These are phyloP conservation scores for Pachysandra terminalis DNA, from an alignment of 164 flowering plant species.

Conservation along the genomic window DNA sequence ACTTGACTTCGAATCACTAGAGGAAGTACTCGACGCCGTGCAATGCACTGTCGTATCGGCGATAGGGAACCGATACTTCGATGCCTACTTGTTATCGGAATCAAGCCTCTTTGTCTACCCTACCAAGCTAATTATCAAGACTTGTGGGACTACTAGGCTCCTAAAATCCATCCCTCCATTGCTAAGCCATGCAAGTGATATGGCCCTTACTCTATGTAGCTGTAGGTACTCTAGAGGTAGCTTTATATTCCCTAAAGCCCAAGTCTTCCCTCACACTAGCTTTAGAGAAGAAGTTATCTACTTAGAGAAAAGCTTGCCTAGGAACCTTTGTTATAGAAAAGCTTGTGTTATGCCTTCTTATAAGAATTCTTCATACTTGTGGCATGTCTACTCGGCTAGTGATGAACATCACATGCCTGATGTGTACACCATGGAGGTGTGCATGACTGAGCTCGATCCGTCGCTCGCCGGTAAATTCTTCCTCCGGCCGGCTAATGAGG, in stretches of 20 bases:
- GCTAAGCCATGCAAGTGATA: slow-evolving; percentile 36
- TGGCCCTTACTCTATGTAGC: slow-evolving; percentile 41
- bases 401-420: slow-evolving; percentile 16
- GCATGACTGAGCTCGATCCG: slow-evolving; percentile 75
- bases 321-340: slow-evolving; percentile 40
- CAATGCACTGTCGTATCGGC: slow-evolving; percentile 93
- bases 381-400: slow-evolving; percentile 86
- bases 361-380: slow-evolving; percentile 37
- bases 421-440: no score
- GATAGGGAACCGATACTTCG: slow-evolving; percentile 59
- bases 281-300: slow-evolving; percentile 67
- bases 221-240: slow-evolving; percentile 84
- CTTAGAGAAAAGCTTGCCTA: slow-evolving; percentile 52
- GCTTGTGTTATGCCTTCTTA: slow-evolving; percentile 69
- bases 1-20: slow-evolving; percentile 40
- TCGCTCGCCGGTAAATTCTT: slow-evolving; percentile 54
- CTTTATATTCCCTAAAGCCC: slow-evolving; percentile 80
- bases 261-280: no score
- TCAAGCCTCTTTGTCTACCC: slow-evolving; percentile 95
- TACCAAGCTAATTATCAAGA: slow-evolving; percentile 79
- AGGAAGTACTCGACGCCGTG: slow-evolving; percentile 56
- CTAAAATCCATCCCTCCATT: slow-evolving; percentile 75
- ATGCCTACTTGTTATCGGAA: slow-evolving; percentile 89
- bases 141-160: slow-evolving; percentile 94
- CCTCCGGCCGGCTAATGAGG: slow-evolving; percentile 28